A percentile compares a stretch with the other conserved stretches of the same genome.
phyloP scores from a whole-genome alignment of 495 filamentous ascomycete species.

The Podospora didyma region DNA sequence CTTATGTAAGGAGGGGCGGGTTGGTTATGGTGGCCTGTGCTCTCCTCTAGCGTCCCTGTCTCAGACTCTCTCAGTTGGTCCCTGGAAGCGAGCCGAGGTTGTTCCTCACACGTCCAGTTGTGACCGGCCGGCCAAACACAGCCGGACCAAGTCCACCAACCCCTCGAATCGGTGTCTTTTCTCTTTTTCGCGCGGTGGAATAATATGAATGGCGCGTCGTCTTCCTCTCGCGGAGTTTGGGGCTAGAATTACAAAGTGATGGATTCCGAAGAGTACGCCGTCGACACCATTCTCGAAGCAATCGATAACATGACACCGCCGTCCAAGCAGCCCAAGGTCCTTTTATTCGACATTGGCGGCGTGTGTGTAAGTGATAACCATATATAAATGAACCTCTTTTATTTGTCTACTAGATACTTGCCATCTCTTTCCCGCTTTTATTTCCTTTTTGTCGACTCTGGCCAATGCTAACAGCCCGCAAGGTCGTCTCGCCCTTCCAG shows the following conservation, averaged over 20 bases:
- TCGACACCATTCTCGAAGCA: slow-evolving; percentile 24
- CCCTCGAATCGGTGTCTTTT: not conserved
- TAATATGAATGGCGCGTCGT: not conserved
- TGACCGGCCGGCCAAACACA: too few relatives aligned
- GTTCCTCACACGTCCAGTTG: too few relatives aligned
- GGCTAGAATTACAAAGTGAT: not conserved
- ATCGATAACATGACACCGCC: slow-evolving; percentile 22
- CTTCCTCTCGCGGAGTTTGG: not conserved
- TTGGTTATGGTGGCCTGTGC: not conserved
- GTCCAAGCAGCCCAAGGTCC: slow-evolving; percentile 60
- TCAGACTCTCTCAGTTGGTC: too few relatives aligned
- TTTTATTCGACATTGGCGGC: slow-evolving; percentile 95
- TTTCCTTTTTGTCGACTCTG: too few relatives aligned
- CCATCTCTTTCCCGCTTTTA: too few relatives aligned
- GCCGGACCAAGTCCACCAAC: too few relatives aligned
- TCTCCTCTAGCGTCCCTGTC: too few relatives aligned
- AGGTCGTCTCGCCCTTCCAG: slow-evolving; percentile 91
- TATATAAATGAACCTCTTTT: not conserved
- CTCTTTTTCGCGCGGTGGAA: not conserved
- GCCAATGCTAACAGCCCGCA: slow-evolving; percentile 15
- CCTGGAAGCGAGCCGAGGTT: too few relatives aligned
- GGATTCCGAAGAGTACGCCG: slow-evolving; percentile 17
- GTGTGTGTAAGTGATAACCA: slow-evolving; percentile 80
- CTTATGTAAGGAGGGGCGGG: slow-evolving; percentile 6
- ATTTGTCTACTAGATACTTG: too few relatives aligned